phyloP scores from a whole-genome alignment of 2,329 filamentous ascomycete genomes.

The Aspergillus neoniger region DNA sequence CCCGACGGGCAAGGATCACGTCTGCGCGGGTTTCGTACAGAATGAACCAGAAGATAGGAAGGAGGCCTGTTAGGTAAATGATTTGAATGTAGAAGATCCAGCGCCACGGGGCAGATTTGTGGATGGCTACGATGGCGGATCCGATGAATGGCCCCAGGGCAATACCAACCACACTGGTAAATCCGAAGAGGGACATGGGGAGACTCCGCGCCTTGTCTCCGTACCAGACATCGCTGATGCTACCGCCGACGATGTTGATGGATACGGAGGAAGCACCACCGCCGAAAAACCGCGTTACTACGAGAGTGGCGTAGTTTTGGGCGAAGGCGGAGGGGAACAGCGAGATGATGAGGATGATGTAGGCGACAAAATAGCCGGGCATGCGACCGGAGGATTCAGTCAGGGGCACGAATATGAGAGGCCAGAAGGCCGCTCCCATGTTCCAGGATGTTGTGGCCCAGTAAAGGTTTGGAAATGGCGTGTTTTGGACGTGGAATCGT shows the following conservation, averaged over 20 bases:
- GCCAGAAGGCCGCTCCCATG: slow-evolving; percentile 43
- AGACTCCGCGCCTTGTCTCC: slow-evolving; percentile 43
- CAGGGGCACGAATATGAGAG: slow-evolving; percentile 39
- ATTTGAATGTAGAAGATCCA: slow-evolving; percentile 52
- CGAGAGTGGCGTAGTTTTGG: slow-evolving; percentile 48
- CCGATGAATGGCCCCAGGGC: slow-evolving; percentile 50
- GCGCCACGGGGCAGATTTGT: slow-evolving; percentile 40
- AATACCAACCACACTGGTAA: slow-evolving; percentile 47
- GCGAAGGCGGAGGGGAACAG: slow-evolving; percentile 47
- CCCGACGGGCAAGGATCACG: slow-evolving; percentile 45
- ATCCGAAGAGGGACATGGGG: slow-evolving; percentile 48
- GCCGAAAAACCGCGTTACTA: slow-evolving; percentile 48
- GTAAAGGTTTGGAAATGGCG: slow-evolving; percentile 35
- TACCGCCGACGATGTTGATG: slow-evolving; percentile 44
- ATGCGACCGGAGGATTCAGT: slow-evolving; percentile 47
- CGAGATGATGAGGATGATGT: slow-evolving; percentile 45
- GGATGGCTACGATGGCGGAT: slow-evolving; percentile 40
- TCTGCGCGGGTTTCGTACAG: slow-evolving; percentile 46
- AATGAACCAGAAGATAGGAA: slow-evolving; percentile 45
- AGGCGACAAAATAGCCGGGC: slow-evolving; percentile 47
- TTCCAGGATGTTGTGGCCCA: slow-evolving; percentile 42
- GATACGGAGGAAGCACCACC: slow-evolving; percentile 47
- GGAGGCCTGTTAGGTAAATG: slow-evolving; percentile 45
- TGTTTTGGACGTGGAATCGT: slow-evolving; percentile 36
- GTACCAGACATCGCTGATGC: slow-evolving; percentile 41